Conservation (phyloP, 2,329 filamentous ascomycete genomes). For the Colletotrichum eremochloae region DNA sequence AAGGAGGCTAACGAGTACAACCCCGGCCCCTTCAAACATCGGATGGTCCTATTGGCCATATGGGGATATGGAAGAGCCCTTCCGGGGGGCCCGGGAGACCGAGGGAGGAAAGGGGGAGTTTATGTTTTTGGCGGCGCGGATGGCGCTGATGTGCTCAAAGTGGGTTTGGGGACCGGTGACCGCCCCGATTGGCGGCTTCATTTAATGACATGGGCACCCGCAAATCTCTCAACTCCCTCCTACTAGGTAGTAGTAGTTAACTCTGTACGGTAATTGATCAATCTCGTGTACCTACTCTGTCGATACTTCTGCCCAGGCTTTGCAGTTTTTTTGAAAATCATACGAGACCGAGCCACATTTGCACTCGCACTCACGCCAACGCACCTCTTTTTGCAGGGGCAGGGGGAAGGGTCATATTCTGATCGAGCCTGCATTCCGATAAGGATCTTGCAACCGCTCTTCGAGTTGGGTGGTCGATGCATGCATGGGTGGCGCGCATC, state of each 20-base stretch:
- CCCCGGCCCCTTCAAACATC: constrained; percentile 6
- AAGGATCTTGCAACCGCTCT: constrained; percentile 14
- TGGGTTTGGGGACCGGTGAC: constrained; percentile 16
- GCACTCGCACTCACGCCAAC: background rate
- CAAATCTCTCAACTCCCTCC: background rate
- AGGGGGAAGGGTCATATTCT: background rate
- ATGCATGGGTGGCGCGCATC: constrained; percentile 1
- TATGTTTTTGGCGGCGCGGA: constrained; percentile 23
- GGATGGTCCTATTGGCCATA: constrained; percentile 28
- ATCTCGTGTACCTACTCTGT: background rate
- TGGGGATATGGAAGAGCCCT: constrained; percentile 23
- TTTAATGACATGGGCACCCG: background rate
- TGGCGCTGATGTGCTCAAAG: constrained; percentile 14
- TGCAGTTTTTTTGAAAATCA: background rate
- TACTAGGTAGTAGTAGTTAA: too few species aligned
- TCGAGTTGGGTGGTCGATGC: background rate
- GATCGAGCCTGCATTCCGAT: constrained; percentile 3
- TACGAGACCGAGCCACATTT: background rate
- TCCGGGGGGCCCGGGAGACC: constrained; percentile 27
- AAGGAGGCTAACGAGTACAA: constrained; percentile 3
- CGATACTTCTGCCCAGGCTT: background rate
- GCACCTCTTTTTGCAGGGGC: background rate
- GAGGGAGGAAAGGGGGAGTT: constrained; percentile 8
- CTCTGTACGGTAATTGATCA: too few species aligned
- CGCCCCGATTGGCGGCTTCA: constrained; percentile 35